These are phyloP conservation scores for Hydnomerulius pinastri DNA, from an alignment of 768 basidiomycete genomes.

Conservation along the genomic window DNA sequence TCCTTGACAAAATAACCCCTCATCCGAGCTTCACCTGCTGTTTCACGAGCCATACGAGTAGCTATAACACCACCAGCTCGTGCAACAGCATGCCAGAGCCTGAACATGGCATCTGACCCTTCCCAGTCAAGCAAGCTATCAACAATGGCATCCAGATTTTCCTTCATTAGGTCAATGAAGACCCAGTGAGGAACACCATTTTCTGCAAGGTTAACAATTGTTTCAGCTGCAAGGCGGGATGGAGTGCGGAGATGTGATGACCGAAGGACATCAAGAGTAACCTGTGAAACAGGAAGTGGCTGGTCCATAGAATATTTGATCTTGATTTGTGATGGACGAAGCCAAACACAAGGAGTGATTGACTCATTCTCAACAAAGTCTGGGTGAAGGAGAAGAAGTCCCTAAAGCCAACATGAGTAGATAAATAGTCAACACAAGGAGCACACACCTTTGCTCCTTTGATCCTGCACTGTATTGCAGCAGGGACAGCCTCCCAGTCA, in stretches of 20 bases:
- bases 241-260: constrained; percentile 49
- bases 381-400: constrained; percentile 32
- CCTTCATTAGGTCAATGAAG: constrained; percentile 42
- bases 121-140: constrained; percentile 48
- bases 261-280: constrained; percentile 56
- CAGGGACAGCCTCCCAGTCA: constrained; percentile 41
- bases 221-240: constrained; percentile 53
- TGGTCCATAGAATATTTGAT: constrained; percentile 39
- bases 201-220: constrained; percentile 63
- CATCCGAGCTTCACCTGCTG: constrained; percentile 38
- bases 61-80: constrained; percentile 43
- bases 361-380: constrained; percentile 20
- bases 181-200: constrained; percentile 53
- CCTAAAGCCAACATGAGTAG: constrained; percentile 1
- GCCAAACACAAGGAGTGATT: constrained; percentile 27
- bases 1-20: constrained; percentile 44
- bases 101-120: constrained; percentile 39
- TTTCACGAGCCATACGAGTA: constrained; percentile 39
- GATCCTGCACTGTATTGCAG: constrained; percentile 53
- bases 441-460: constrained; percentile 44
- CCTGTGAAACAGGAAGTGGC: constrained; percentile 42
- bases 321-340: constrained; percentile 48
- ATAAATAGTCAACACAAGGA: not conserved
- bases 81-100: constrained; percentile 43
- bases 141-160: constrained; percentile 37